Conservation (phyloP, 352 stramenopile genomes). For the Pythium biforme region DNA sequence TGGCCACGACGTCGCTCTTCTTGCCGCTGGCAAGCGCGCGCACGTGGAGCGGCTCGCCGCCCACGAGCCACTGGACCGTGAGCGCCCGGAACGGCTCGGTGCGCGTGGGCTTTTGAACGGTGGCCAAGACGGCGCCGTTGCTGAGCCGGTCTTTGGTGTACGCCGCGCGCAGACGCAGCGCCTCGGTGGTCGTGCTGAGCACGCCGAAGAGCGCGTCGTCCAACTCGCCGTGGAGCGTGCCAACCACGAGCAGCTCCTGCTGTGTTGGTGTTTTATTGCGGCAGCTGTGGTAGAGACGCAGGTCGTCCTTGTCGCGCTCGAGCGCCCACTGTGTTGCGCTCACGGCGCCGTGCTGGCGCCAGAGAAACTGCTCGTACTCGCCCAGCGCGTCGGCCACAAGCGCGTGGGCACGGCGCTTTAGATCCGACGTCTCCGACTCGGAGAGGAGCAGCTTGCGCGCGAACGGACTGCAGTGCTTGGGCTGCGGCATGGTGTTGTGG, state of each 20-base stretch:
- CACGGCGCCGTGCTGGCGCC: slow-evolving; percentile 37
- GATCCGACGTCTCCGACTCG: slow-evolving; percentile 35
- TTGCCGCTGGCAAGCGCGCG: slow-evolving; percentile 33
- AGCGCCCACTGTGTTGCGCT: slow-evolving; percentile 50
- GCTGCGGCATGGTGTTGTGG: slow-evolving; percentile 10
- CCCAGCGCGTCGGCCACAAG: slow-evolving; percentile 50
- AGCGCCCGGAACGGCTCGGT: slow-evolving; percentile 50
- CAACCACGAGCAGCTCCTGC: slow-evolving; percentile 25
- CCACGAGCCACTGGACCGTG: slow-evolving; percentile 63
- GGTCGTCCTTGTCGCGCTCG: slow-evolving; percentile 44
- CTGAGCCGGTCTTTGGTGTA: slow-evolving; percentile 49
- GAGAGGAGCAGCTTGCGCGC: slow-evolving; percentile 34
- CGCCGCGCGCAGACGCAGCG: slow-evolving; percentile 47
- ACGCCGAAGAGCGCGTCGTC: slow-evolving; percentile 66
- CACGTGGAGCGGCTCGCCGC: slow-evolving; percentile 38
- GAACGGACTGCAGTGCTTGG: slow-evolving; percentile 52
- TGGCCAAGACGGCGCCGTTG: slow-evolving; percentile 48
- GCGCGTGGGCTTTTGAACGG: slow-evolving; percentile 39
- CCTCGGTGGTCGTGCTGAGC: slow-evolving; percentile 34
- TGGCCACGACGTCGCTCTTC: slow-evolving; percentile 60
- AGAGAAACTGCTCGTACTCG: slow-evolving; percentile 53
- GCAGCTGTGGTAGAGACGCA: slow-evolving; percentile 47
- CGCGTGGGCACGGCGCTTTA: slow-evolving; percentile 39
- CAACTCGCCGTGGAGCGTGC: slow-evolving; percentile 47
- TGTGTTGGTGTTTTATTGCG: slow-evolving; percentile 12